phyloP scores from a whole-genome alignment of 305 asterid genomes.

The Solanum hybrid region DNA sequence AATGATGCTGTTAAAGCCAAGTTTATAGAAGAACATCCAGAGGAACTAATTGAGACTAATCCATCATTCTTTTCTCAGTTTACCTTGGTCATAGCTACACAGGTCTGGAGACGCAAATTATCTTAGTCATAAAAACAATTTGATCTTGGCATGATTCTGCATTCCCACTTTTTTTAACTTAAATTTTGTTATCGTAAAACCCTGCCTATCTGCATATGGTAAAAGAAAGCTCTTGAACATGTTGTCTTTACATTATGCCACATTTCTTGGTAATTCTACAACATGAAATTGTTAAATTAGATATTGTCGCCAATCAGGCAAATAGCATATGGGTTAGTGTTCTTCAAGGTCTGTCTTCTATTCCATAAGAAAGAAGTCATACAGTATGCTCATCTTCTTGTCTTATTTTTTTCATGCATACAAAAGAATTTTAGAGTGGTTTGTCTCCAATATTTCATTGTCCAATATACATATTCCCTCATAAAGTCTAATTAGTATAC shows the following conservation, averaged over 20 bases:
- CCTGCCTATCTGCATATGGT: not conserved
- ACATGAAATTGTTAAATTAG: not conserved
- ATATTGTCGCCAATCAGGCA: not conserved
- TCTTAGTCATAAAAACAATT: not conserved
- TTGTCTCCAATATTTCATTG: not conserved
- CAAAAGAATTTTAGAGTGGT: not conserved
- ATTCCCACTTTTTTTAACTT: not conserved
- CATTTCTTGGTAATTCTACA: not conserved
- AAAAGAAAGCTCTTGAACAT: not conserved
- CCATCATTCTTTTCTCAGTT: slow-evolving; percentile 86
- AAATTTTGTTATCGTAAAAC: not conserved
- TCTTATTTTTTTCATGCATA: not conserved
- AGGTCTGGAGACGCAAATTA: slow-evolving; percentile 33
- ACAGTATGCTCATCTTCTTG: not conserved
- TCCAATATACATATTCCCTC: not conserved
- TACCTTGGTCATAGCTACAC: slow-evolving; percentile 85
- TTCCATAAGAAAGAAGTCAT: not conserved
- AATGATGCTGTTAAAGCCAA: slow-evolving; percentile 94
- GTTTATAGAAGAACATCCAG: slow-evolving; percentile 83
- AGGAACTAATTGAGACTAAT: slow-evolving; percentile 57
- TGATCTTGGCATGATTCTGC: not conserved
- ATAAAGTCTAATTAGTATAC: not conserved
- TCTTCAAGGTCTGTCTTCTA: not conserved
- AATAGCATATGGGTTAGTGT: not conserved
- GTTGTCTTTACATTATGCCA: not conserved